These are phyloP conservation scores for Magnolia sinica DNA, from an alignment of 164 flowering plant species.

Conservation along the genomic window DNA sequence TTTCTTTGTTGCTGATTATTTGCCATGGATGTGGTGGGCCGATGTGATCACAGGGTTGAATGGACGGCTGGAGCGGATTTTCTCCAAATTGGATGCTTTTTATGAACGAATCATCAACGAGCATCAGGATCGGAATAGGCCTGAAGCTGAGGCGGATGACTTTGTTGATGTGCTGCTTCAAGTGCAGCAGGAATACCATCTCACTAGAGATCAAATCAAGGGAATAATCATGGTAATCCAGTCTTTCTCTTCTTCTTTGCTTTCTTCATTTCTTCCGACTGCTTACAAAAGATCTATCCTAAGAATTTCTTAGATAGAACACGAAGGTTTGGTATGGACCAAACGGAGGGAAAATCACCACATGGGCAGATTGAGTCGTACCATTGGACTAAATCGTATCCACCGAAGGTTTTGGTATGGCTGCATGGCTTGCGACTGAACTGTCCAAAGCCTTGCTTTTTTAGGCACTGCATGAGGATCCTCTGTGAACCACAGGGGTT, in stretches of 20 bases:
- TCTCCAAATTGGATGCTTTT: constrained; percentile 11
- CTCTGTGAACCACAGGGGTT: no score
- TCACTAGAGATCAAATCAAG: constrained; percentile 22
- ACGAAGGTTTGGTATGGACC: no score
- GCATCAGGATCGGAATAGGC: constrained; percentile 7
- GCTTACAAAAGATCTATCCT: no score
- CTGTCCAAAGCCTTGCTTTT: no score
- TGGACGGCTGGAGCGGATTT: constrained; percentile 9
- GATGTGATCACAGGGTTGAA: constrained; percentile 8
- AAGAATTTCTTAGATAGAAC: no score
- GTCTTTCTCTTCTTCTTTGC: neutral
- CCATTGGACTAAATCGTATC: no score
- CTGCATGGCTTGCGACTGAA: no score
- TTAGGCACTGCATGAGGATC: no score
- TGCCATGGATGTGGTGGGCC: constrained; percentile 12
- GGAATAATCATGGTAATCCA: constrained; percentile 20
- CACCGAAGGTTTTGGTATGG: no score
- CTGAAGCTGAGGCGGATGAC: constrained; percentile 13
- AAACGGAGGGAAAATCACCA: no score
- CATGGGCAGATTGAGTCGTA: no score
- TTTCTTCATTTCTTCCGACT: no score
- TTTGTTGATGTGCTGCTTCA: constrained; percentile 12
- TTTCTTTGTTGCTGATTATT: constrained; percentile 7
- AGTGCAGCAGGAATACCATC: constrained; percentile 10
- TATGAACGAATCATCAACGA: constrained; percentile 13